Conservation (phyloP, 2,329 filamentous ascomycete genomes). For the Penicillium sumatraense region DNA sequence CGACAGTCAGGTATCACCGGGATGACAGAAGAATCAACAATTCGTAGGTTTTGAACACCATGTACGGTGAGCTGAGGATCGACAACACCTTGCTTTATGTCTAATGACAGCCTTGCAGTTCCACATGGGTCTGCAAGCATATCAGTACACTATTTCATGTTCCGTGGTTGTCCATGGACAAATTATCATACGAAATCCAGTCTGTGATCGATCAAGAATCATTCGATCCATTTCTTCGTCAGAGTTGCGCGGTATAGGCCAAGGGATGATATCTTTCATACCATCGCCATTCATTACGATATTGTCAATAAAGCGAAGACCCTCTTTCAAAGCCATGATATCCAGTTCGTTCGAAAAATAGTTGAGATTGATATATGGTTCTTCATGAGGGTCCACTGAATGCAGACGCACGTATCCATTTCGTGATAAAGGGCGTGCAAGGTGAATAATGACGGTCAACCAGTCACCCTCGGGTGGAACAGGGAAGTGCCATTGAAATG, state of each 20-base stretch:
- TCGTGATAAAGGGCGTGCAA: conserved; percentile 50
- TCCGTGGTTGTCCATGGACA: too few species aligned
- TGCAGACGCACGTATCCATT: conserved; percentile 48
- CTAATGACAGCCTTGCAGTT: conserved; percentile 56
- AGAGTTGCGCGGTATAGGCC: conserved; percentile 59
- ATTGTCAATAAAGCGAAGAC: conserved; percentile 58
- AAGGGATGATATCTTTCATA: conserved; percentile 55
- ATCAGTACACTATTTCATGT: not conserved
- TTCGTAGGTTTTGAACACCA: conserved; percentile 56
- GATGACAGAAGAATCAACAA: conserved; percentile 61
- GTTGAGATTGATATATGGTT: conserved; percentile 48
- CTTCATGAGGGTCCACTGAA: conserved; percentile 38
- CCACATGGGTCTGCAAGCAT: conserved; percentile 54
- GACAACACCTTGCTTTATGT: conserved; percentile 57
- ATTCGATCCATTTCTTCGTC: conserved; percentile 60
- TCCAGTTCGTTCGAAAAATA: conserved; percentile 54
- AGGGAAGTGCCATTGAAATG: conserved; percentile 55
- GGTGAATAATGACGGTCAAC: conserved; percentile 59
- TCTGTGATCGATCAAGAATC: conserved; percentile 61
- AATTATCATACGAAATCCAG: conserved; percentile 33
- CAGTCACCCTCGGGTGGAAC: conserved; percentile 51
- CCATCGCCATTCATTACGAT: conserved; percentile 59
- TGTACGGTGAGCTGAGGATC: conserved; percentile 55
- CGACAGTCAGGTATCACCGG: conserved; percentile 59
- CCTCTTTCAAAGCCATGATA: conserved; percentile 61